Conservation (phyloP, 1,284 basidiomycete species). For the Afroboletus lepidellus region DNA sequence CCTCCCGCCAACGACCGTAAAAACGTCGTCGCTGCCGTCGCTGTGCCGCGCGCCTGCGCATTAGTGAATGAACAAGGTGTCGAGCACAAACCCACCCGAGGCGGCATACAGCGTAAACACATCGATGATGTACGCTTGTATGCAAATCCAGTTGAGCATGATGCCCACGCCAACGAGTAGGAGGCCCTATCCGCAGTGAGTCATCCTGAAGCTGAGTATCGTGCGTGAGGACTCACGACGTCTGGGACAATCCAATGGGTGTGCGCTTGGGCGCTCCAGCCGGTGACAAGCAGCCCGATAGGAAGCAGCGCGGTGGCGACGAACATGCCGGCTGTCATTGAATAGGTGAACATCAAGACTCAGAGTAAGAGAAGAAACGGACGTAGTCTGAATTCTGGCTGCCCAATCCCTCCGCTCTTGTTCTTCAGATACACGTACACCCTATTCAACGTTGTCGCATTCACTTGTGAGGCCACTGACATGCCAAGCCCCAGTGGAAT, state of each 20-base stretch:
- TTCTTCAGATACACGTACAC: constrained; percentile 44
- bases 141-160: constrained; percentile 46
- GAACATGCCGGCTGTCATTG: constrained; percentile 52
- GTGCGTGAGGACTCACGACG: constrained; percentile 46
- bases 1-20: no score
- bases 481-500: constrained; percentile 51
- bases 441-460: constrained; percentile 47
- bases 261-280: constrained; percentile 59
- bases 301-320: constrained; percentile 55
- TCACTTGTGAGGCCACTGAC: constrained; percentile 44
- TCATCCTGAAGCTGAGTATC: no score
- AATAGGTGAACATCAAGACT: no score
- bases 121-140: constrained; percentile 55
- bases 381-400: constrained; percentile 47
- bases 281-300: constrained; percentile 59
- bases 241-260: constrained; percentile 69
- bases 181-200: constrained; percentile 64
- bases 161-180: constrained; percentile 43
- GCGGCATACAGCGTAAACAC: constrained; percentile 55
- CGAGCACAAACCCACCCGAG: constrained; percentile 41
- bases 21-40: no score
- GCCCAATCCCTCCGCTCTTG: constrained; percentile 44
- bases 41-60: no score
- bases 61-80: no score
- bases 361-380: constrained; percentile 6